Conservation (phyloP, 495 filamentous ascomycete genomes). For the Penicillium subrubescens region DNA sequence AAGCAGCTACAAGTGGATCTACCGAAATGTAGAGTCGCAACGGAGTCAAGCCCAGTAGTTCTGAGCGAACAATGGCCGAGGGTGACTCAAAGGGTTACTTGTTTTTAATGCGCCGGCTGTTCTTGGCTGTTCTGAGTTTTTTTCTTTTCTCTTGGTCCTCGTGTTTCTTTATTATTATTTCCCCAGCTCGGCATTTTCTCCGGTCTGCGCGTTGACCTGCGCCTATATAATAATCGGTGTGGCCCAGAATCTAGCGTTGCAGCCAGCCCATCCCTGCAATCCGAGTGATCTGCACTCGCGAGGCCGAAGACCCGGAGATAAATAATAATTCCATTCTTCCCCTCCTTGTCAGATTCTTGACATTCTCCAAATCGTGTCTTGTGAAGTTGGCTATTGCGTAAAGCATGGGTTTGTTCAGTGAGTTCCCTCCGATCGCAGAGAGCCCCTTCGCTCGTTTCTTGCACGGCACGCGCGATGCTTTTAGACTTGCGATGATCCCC, state of each 20-base stretch:
- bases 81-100: conserved; percentile 12
- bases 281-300: conserved; percentile 15
- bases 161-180: not conserved
- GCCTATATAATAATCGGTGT: not conserved
- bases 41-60: not conserved
- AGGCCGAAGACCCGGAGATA: conserved; percentile 1
- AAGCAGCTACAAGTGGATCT: conserved; percentile 5
- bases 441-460: not conserved
- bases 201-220: not conserved
- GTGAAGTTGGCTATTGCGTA: not conserved
- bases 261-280: conserved; percentile 19
- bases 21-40: conserved; percentile 9
- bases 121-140: not conserved
- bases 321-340: not conserved
- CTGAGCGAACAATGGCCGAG: conserved; percentile 1
- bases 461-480: not conserved
- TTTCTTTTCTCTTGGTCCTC: not conserved
- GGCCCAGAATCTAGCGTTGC: conserved; percentile 5
- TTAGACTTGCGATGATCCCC: not conserved
- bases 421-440: not conserved
- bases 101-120: not conserved
- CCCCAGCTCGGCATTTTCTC: not conserved
- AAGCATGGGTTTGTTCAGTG: conserved; percentile 25
- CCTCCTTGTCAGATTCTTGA: not conserved
- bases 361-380: not conserved